These are phyloP conservation scores for Leavenworthia alabamica DNA, from an alignment of 345 rosid species.

Conservation along the genomic window DNA sequence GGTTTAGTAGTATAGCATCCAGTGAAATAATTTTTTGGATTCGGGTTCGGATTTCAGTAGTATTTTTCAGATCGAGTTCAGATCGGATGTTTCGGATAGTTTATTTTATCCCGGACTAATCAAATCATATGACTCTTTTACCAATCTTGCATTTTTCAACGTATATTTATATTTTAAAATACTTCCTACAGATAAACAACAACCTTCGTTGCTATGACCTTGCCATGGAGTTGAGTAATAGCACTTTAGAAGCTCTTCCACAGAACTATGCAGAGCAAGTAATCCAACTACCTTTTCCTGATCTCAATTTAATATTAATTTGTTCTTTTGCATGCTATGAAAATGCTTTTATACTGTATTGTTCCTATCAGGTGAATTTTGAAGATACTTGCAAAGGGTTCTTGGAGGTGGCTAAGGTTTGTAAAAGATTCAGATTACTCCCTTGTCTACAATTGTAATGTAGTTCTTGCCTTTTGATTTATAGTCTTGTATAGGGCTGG, in stretches of 20 bases:
- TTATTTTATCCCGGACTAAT: too few species aligned
- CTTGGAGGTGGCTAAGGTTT: constrained; percentile 92
- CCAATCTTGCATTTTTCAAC: too few species aligned
- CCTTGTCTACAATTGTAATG: not conserved
- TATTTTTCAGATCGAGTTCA: too few species aligned
- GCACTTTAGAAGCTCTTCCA: constrained; percentile 92
- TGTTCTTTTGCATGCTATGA: constrained; percentile 12
- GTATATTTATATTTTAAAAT: not conserved
- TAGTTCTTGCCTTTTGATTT: too few species aligned
- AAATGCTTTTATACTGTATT: not conserved
- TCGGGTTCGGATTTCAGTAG: too few species aligned
- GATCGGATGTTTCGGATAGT: too few species aligned
- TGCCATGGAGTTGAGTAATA: constrained; percentile 89
- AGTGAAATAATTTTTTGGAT: too few species aligned
- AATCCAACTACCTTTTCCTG: constrained; percentile 2
- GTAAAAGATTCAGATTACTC: not conserved
- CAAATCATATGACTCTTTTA: too few species aligned
- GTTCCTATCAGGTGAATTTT: constrained; percentile 67
- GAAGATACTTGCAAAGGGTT: constrained; percentile 99
- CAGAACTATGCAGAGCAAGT: constrained; percentile 96
- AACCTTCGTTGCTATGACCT: constrained; percentile 98
- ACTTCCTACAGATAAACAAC: constrained; percentile 66
- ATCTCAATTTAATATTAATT: too few species aligned
- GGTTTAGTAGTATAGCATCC: too few species aligned
- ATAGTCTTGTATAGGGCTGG: too few species aligned